Evolutionary conservation across 805 yeast genomes (phyloP), one percentile per base, ranked within the genome.

Genomic region (Metschnikowia peoriensis): DNA sequence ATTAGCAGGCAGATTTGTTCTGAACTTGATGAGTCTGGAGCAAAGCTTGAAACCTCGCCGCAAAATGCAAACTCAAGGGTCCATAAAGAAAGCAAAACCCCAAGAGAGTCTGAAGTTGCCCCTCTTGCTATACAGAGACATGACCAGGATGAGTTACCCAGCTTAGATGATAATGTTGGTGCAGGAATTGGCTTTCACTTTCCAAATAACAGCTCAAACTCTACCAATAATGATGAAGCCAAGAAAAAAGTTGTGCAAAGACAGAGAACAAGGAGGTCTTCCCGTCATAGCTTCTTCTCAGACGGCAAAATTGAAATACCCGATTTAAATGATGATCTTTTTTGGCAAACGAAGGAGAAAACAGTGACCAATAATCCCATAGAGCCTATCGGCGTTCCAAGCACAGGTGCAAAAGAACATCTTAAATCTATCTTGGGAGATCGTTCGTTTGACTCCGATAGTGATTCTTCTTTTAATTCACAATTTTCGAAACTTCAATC

Each of bases 281-380:
- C 51, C 59, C 11, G 46, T 42, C 16, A 49, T 35, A 47, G 50
- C 37, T 48, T 49, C 10, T 48, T 47, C n/a, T 52, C 60, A 4
- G 50, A 57, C 14, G 78, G 77, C 5, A 76, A 72, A 47, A 75
- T 75, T 17, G 76, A 73, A 50, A 75, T 75, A 22, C 79, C 79
- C 0, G 72, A 73, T 44, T 61, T 74, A 28, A 62, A 62, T 32
- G 70, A 67, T 22, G 28, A 46, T 22, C 10, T 28, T 15, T 41
- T 46, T 29, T 46, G 49, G 53, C 40, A 40, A 27, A 44, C 44
- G 22, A 29, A 7, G 12, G 29, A 29, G 17, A 17, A 27, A n/a
- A 6, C 44, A 5, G n/a, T 38, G 10, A 8, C n/a, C 8, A 42
- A 11, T 7, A 37, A 16, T 34, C 7, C 38, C 14, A 28, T 69